Evolutionary conservation across 495 filamentous ascomycete species (phyloP), one percentile per base, ranked within the genome.

Genomic region (Lasiosphaeria hispida): DNA sequence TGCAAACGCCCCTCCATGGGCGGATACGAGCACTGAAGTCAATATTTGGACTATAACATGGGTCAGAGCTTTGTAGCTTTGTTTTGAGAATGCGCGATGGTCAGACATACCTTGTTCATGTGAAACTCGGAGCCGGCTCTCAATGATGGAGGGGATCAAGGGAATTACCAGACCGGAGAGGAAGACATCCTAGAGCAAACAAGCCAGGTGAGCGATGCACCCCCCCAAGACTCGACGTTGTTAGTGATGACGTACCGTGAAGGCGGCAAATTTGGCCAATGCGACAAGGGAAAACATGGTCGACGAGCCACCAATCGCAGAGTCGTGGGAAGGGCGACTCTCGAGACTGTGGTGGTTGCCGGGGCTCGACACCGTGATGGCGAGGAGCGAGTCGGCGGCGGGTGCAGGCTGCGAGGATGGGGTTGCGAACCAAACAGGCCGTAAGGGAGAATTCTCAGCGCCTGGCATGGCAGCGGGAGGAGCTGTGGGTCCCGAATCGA

Each of bases 1-100:
- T 0, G 63, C 66, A 19, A 63, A 60, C 9, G 66, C 64, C 14
- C 66, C 68, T 15, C 66, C 68, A 55, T 69, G 63, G 6, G 66
- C 58, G 10, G 66, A 52, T 23, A 71, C 45, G 19, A 69, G 58
- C 13, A 71, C 57, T 3, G 68, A 64, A 7, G 55, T 62, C 64
- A 67, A 64, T 44, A 71, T 61, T 57, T 69, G 68, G 9, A 67
- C 61, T 69, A 4, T 4, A 1, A 6, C 1, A 13, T 15, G 9
- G 48, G 53, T 38, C 60, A 56, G 42, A 45, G 7, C 17, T 2
- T 11, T 11, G 6, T 9, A 45, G 7, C 17, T 2, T 11, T 11
- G 6, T 9, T 33, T 6, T 14, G 44, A 17, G 0, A 35, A 33
- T 17, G 19, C 7, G 18, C 10, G 4, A 9, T 0, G 5, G 30